Base-by-base conservation (phyloP, 768 basidiomycete species). In the Leccinum fibrillosum region DNA sequence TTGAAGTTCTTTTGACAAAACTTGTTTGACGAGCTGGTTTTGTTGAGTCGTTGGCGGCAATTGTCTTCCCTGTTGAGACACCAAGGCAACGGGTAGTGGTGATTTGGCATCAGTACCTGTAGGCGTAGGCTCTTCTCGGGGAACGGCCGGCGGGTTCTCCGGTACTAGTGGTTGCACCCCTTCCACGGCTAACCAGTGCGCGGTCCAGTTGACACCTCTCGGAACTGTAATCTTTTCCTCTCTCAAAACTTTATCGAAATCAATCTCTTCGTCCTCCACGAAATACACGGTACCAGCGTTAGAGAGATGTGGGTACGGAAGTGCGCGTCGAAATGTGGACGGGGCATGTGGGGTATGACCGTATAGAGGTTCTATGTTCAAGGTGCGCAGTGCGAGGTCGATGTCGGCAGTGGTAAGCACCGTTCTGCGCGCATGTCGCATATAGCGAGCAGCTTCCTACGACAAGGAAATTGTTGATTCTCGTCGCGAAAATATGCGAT, bases 101-200 rank as follows among this genome's bases (percentile, higher is more conserved):
- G 69, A 65, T 53, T 71, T 73, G 19, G 62, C 62, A 30, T 65
- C 77, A 60, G 23, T 70, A 47, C 58, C 62, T 54, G 62, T 63
- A 25, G 63, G 62, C 19, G 55, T 61, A 30, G 64, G 79, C 71
- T 74, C 76, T 55, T 87, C 85, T 63, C 82, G 77, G 0, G 88
- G 86, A 47, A 90, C 78, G 2, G 88, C 86, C n/a, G 92, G 89
- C 0, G 94, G 94, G 71, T 98, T 98, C 70, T 97, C 93, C 12
- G 92, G 92, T 52, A 96, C 90, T n/a, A 93, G 82, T 0, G 96
- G 95, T 67, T 98, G 97, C 12, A 99, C 90, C 25, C 97, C 97
- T 66, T 99, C 97, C 39, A 99, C 94, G 1, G 95, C 95, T 32
- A 99, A 81, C 97, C 97, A 99, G 70, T 99, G 97, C 2, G 97